Evolutionary conservation across 768 basidiomycete species (phyloP).

Genomic region (Tubosaeta brunneosetosa): DNA sequence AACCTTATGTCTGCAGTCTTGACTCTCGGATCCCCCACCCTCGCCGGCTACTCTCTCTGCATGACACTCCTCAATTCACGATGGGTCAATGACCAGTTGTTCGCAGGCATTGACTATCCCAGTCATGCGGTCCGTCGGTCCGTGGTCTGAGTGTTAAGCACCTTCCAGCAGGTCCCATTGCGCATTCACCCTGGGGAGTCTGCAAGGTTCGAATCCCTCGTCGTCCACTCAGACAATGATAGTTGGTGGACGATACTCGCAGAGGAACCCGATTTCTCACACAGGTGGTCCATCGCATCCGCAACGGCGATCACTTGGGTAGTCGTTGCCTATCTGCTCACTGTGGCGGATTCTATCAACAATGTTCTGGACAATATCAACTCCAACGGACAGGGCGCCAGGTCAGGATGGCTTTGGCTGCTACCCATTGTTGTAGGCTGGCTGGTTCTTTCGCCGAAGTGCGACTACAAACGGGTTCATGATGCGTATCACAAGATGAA

Average conservation of each 20-base stretch:
- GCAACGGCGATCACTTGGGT: conserved; percentile 42
- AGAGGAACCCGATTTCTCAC: conserved; percentile 33
- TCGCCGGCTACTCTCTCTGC: conserved; percentile 39
- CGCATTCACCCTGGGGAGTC: conserved; percentile 23
- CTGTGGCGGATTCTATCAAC: conserved; percentile 12
- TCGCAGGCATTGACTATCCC: conserved; percentile 30
- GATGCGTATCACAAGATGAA: conserved; percentile 16
- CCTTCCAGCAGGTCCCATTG: conserved; percentile 31
- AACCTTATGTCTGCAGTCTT: conserved; percentile 41
- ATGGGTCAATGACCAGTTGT: conserved; percentile 23
- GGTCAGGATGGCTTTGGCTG: conserved; percentile 43
- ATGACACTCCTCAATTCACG: not conserved
- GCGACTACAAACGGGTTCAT: conserved; percentile 30
- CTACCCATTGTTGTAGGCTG: conserved; percentile 39
- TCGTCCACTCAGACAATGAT: conserved; percentile 40
- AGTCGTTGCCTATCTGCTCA: conserved; percentile 35
- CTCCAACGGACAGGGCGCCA: conserved; percentile 27
- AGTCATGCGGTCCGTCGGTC: not conserved
- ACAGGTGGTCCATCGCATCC: conserved; percentile 39
- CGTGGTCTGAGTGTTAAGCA: conserved; percentile 32
- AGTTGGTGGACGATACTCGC: conserved; percentile 35
- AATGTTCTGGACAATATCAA: conserved; percentile 8
- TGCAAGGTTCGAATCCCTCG: conserved; percentile 25
- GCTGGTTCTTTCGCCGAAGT: conserved; percentile 38
- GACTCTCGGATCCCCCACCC: conserved; percentile 41